phyloP scores from a whole-genome alignment of 495 filamentous ascomycete genomes.

The Penicillium waksmanii region DNA sequence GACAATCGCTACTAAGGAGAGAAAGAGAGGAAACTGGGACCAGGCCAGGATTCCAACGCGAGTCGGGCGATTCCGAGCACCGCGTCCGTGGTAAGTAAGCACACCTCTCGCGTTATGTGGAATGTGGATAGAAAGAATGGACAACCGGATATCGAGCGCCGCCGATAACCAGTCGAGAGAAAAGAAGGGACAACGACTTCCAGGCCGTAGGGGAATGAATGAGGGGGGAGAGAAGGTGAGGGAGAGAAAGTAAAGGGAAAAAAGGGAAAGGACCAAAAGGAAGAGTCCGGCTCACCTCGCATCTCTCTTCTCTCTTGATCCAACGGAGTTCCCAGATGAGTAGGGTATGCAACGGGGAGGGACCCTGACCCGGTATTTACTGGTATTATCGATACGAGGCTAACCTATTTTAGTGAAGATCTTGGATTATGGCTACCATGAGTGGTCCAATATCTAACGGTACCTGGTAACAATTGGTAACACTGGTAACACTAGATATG shows the following conservation, averaged over 20 bases:
- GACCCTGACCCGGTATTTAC: constrained; percentile 22
- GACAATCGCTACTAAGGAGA: constrained; percentile 18
- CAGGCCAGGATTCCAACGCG: constrained; percentile 30
- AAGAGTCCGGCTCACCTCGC: no score
- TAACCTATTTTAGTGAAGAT: constrained; percentile 16
- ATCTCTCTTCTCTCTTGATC: no score
- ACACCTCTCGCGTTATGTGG: constrained; percentile 22
- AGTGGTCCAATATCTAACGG: constrained; percentile 18
- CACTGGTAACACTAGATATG: constrained; percentile 15
- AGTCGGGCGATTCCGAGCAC: constrained; percentile 16
- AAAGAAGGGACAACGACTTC: constrained; percentile 37
- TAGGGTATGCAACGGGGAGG: no score
- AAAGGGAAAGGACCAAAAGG: no score
- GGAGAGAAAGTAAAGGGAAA: constrained; percentile 8
- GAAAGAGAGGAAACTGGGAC: constrained; percentile 4
- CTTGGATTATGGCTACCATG: not conserved
- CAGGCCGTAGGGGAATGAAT: constrained; percentile 25
- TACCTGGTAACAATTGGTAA: constrained; percentile 26
- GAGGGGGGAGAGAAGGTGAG: constrained; percentile 1
- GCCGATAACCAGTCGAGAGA: constrained; percentile 30
- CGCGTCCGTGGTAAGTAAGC: constrained; percentile 23
- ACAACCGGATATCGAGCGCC: constrained; percentile 31
- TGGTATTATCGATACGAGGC: not conserved
- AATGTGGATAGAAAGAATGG: constrained; percentile 41
- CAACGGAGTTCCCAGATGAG: no score